A percentile compares a stretch with the other conserved stretches of the same genome.
Conservation (phyloP, 148 eudicot genomes). For the Bassia scoparia region DNA sequence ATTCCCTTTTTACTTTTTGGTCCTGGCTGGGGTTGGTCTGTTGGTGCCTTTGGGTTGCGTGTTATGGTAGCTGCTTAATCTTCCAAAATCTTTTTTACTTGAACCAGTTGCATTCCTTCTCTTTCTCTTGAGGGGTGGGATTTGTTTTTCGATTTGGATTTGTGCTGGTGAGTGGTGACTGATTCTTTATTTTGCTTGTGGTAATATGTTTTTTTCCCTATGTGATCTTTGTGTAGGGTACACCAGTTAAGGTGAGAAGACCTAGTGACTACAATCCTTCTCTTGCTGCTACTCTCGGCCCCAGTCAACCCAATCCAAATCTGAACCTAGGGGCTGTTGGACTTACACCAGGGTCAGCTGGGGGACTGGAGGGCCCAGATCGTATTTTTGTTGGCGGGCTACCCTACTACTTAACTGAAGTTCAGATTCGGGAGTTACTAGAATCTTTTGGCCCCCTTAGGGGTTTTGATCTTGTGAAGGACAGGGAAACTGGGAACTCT, state of each 20-base stretch:
- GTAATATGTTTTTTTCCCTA: not conserved
- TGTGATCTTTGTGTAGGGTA: constrained; percentile 51
- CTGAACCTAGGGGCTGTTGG: constrained; percentile 67
- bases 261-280: constrained; percentile 95
- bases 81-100: not conserved
- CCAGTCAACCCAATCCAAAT: constrained; percentile 78
- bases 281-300: constrained; percentile 93
- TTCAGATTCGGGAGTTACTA: constrained; percentile 80
- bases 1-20: not conserved
- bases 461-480: constrained; percentile 55
- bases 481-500: constrained; percentile 52
- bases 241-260: constrained; percentile 93
- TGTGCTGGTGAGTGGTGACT: too few species aligned
- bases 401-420: constrained; percentile 77
- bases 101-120: too few species aligned
- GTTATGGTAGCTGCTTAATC: not conserved
- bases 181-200: not conserved
- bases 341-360: constrained; percentile 78
- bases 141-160: too few species aligned
- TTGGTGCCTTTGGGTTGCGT: not conserved
- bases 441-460: constrained; percentile 89
- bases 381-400: constrained; percentile 57
- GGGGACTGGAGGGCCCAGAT: constrained; percentile 56
- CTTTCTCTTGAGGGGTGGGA: too few species aligned
- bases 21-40: not conserved